Evolutionary conservation across 352 stramenopile species (phyloP), one percentile per base, ranked within the genome.

Genomic region (Vaucheria bursata): DNA sequence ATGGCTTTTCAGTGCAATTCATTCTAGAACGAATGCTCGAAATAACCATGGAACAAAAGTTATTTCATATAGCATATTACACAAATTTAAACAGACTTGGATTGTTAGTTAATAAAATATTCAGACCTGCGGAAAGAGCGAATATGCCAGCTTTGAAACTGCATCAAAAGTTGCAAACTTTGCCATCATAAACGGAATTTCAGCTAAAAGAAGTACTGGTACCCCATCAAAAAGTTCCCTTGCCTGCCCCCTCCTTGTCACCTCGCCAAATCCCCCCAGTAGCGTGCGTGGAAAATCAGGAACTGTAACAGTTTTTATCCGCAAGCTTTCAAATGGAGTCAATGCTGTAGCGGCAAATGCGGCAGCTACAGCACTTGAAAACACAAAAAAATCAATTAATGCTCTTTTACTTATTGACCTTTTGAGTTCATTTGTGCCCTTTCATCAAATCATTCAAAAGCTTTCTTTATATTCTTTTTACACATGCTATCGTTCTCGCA

Each of bases 151-250:
- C 75, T 84, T 84, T 32, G 79, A 84, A 31, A 68, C 75, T 45
- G 79, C 79, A 31, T 84, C 79, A 37, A 84, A 84, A 4, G 67
- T 35, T 25, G 79, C 79, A 64, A 84, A 84, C 53, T 84, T 84
- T 37, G 79, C 40, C 79, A 84, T 84, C 79, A 84, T 84, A 65
- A 79, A 84, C 12, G 79, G 79, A 40, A 84, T 84, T 50, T 84
- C 79, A 29, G 69, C 69, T 32, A 84, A 59, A 32, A 84, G 74
- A n/a, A 82, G 53, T 7, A 82, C 77, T 37, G 77, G 77, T 29
- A 82, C 77, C 32, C 71, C 76, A 6, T 70, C 66, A 39, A 81
- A 1, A 7, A 81, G 76, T 35, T 81, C 76, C 25, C 38, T 3
- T 4, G 69, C 66, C 53, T 70, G 69, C 6, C 76, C 76, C 12